Evolutionary conservation across 495 filamentous ascomycete genomes (phyloP).

Genomic region (Podospora pseudopauciseta): DNA sequence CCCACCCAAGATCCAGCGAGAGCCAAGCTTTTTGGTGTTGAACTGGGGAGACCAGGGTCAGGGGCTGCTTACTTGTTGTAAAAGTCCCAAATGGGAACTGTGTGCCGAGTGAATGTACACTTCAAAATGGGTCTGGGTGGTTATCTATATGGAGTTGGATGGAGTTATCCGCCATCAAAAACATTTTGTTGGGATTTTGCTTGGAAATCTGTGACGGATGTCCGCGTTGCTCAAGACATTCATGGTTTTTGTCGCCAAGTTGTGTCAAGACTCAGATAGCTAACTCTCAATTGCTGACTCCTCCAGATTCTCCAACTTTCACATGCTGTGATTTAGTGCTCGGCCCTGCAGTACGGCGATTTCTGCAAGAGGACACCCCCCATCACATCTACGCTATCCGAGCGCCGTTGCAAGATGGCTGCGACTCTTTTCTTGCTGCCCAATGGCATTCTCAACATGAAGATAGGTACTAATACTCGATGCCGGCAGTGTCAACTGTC

Average conservation of each 20-base stretch:
- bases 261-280: neutral
- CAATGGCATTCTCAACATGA: neutral
- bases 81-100: neutral
- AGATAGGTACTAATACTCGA: neutral
- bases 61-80: neutral
- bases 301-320: neutral
- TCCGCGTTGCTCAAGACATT: neutral
- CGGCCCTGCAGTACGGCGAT: neutral
- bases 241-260: neutral
- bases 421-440: neutral
- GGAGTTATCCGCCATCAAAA: neutral
- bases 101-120: neutral
- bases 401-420: neutral
- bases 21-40: neutral
- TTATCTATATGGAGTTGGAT: neutral
- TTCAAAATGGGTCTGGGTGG: neutral
- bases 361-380: neutral
- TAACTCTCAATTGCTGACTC: neutral
- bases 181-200: too few relatives aligned
- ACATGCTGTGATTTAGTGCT: neutral
- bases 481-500: neutral
- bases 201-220: neutral
- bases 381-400: neutral
- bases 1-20: neutral
- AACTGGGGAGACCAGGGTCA: neutral